These are phyloP conservation scores for Pseudoturritis turrita DNA, from an alignment of 345 rosid genomes.

Conservation along the genomic window DNA sequence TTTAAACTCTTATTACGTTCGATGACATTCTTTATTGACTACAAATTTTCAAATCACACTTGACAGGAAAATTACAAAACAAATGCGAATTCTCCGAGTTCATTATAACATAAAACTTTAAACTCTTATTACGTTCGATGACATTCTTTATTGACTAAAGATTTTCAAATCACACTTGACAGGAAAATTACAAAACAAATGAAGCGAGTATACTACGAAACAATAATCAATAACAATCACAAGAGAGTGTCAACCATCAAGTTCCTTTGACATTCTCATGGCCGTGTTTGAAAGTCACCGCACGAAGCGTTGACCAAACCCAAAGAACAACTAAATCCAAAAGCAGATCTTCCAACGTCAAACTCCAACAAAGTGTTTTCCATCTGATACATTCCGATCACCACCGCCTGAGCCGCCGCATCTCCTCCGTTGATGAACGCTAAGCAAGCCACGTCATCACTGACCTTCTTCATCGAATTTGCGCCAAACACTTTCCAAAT, in stretches of 20 bases:
- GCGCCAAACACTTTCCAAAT: slow-evolving; percentile 32
- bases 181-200: neutral
- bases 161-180: neutral
- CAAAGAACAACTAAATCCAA: slow-evolving; percentile 36
- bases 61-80: neutral
- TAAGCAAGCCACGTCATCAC: slow-evolving; percentile 33
- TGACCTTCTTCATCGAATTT: slow-evolving; percentile 37
- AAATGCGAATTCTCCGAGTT: no score
- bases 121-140: no score
- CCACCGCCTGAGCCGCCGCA: slow-evolving; percentile 25
- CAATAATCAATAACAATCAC: neutral
- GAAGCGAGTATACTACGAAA: neutral
- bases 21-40: neutral
- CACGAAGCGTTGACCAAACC: slow-evolving; percentile 27
- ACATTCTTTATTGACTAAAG: neutral
- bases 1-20: no score
- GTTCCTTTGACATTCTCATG: slow-evolving; percentile 2
- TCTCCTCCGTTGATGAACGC: slow-evolving; percentile 38
- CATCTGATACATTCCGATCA: slow-evolving; percentile 35
- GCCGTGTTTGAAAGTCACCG: slow-evolving; percentile 21
- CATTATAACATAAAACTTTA: no score
- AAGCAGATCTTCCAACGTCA: slow-evolving; percentile 22
- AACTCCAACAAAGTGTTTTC: slow-evolving; percentile 35
- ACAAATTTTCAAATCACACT: neutral
- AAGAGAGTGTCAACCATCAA: neutral